Evolutionary conservation across 2,329 filamentous ascomycete genomes (phyloP).

Genomic region (Claviceps spartinae): DNA sequence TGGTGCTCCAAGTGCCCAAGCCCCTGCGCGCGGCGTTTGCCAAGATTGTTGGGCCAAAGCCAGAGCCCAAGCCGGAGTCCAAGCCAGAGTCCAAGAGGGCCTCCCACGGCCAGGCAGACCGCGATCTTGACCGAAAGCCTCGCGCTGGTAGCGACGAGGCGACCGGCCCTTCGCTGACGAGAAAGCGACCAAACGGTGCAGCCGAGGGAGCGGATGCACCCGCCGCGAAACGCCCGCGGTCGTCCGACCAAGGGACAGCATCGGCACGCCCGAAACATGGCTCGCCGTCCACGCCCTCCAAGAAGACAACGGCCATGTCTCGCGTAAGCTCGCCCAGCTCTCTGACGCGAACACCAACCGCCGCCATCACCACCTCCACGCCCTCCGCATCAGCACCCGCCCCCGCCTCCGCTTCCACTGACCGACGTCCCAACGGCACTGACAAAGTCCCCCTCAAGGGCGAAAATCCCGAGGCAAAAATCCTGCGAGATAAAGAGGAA

Average conservation of each 20-base stretch:
- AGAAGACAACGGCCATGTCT: conserved; percentile 37
- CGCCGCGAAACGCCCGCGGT: conserved; percentile 28
- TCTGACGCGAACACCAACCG: conserved; percentile 36
- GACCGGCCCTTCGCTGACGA: conserved; percentile 20
- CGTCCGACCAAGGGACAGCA: conserved; percentile 21
- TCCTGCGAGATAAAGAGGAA: conserved; percentile 22
- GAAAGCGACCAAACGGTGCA: conserved; percentile 33
- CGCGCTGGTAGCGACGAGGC: conserved; percentile 30
- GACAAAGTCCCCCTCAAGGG: conserved; percentile 14
- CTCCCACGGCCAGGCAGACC: conserved; percentile 10
- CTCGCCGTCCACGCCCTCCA: conserved; percentile 38
- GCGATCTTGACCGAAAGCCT: conserved; percentile 17
- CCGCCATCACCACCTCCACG: conserved; percentile 25
- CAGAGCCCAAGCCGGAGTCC: conserved; percentile 17
- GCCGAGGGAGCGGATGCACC: conserved; percentile 23
- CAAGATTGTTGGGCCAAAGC: conserved; percentile 29
- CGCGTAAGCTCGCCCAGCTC: conserved; percentile 41
- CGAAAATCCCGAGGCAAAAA: conserved; percentile 11
- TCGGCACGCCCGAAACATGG: conserved; percentile 19
- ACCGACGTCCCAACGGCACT: conserved; percentile 20
- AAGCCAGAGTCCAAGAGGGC: conserved; percentile 28
- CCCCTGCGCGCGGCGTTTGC: conserved; percentile 29
- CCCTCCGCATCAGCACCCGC: conserved; percentile 12
- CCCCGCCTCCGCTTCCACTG: conserved; percentile 11
- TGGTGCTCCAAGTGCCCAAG: conserved; percentile 37